Evolutionary conservation across 352 stramenopile genomes (phyloP), one percentile per base, ranked within the genome.

Genomic region (Pythium utonaiense): DNA sequence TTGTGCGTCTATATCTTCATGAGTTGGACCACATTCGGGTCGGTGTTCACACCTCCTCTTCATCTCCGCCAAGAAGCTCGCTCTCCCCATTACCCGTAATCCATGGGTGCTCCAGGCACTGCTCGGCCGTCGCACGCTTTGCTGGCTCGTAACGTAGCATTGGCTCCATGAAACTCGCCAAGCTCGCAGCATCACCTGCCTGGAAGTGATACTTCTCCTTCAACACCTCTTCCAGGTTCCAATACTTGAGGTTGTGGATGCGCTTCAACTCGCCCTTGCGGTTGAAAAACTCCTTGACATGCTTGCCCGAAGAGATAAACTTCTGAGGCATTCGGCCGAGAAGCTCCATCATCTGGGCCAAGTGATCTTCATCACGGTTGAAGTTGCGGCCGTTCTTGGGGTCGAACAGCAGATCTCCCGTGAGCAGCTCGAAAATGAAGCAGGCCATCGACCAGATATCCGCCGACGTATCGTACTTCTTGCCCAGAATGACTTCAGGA

Each of bases 391-490:
- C 83, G 47, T 73, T 90, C 72, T 98, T 97, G 0, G 98, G 98
- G 72, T 99, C 96, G 67, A 99, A 99, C 19, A 99, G 77, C 16
- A 99, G 78, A 64, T 99, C 98, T n/a, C 98, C 98, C 1, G 98
- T 99, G 27, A 99, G 73, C 17, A 99, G 72, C 74, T 99, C 98
- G 74, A 99, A 99, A 40, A 98, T 80, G 52, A 99, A 98, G 71
- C 97, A 99, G 40, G 93, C 97, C 72, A 99, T 91, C 81, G 83
- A 91, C 98, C 98, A 99, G 49, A 99, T 98, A 72, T 99, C 98
- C 6, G 97, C 97, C 27, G 96, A 98, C 17, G 96, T 99, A 75
- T 99, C 93, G 75, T 99, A 99, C 42, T 88, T 88, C 67, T 95
- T 96, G 38, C 96, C 93, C 60, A 99, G 74, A 21, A 99, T 96